phyloP scores from a whole-genome alignment of 352 stramenopile genomes.

The Globisporangium parvum region DNA sequence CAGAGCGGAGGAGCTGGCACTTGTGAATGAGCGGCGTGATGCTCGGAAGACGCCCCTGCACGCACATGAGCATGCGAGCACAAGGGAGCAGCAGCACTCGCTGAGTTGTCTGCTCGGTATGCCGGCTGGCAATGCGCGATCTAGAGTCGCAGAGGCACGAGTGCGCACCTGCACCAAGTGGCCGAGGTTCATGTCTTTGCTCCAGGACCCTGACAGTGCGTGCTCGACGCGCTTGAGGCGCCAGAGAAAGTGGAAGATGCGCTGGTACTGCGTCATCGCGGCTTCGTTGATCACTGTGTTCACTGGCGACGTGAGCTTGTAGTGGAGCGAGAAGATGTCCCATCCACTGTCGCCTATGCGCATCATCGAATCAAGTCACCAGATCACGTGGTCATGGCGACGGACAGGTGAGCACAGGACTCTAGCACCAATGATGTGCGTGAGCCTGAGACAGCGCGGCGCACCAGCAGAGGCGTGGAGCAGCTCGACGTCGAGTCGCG shows the following conservation, averaged over 20 bases:
- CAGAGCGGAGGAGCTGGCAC: conserved; percentile 92
- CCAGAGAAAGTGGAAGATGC: conserved; percentile 90
- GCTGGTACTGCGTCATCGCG: conserved; percentile 83
- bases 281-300: conserved; percentile 87
- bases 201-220: conserved; percentile 95
- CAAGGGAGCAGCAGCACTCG: no score
- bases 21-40: conserved; percentile 82
- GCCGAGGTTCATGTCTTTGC: conserved; percentile 93
- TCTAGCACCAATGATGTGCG: background rate
- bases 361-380: background rate
- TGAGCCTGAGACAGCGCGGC: background rate
- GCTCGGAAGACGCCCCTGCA: conserved; percentile 46
- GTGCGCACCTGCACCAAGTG: conserved; percentile 85
- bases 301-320: conserved; percentile 80
- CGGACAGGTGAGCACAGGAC: background rate
- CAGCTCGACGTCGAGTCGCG: conserved; percentile 89
- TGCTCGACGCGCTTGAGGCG: conserved; percentile 88
- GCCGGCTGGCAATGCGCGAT: background rate
- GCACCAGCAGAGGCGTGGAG: conserved; percentile 67
- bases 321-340: conserved; percentile 93
- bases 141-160: background rate
- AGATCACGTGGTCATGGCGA: background rate
- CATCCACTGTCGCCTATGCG: conserved; percentile 83
- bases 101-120: no score
- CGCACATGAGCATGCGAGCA: conserved; percentile 10